phyloP scores from a whole-genome alignment of 768 basidiomycete species.

The Asterophora lycoperdoides region DNA sequence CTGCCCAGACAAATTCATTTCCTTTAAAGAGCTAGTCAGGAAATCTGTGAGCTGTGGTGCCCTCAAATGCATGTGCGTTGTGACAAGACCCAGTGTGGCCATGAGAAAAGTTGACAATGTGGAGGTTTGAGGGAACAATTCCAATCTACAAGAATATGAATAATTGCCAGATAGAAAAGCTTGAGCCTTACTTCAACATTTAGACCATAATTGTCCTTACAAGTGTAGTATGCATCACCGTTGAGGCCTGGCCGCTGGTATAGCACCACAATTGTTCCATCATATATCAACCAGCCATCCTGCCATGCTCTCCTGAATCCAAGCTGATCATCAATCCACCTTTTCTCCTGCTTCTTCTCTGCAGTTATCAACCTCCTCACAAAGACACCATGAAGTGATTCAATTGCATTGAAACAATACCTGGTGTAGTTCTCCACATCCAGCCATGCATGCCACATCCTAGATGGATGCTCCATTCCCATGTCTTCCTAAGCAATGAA shows the following conservation, averaged over 20 bases:
- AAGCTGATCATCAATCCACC: conserved; percentile 8
- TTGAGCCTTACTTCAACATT: background rate
- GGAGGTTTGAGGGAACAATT: conserved; percentile 27
- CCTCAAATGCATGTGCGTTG: conserved; percentile 30
- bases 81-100: conserved; percentile 32
- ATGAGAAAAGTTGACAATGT: conserved; percentile 29
- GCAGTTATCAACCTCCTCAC: background rate
- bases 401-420: conserved; percentile 6
- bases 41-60: conserved; percentile 6
- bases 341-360: conserved; percentile 10
- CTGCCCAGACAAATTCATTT: conserved; percentile 14
- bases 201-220: conserved; percentile 25
- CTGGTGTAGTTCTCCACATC: conserved; percentile 14
- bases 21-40: conserved; percentile 18
- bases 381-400: conserved; percentile 5
- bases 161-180: background rate
- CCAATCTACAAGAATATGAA: conserved; percentile 25
- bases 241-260: conserved; percentile 26
- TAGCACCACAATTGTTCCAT: conserved; percentile 28
- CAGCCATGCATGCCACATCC: conserved; percentile 20
- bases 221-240: conserved; percentile 33
- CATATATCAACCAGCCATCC: conserved; percentile 27
- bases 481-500: conserved; percentile 21
- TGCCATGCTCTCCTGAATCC: conserved; percentile 20
- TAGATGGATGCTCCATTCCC: conserved; percentile 19